Evolutionary conservation across 805 yeast genomes (phyloP).

Genomic region (Candida orba): DNA sequence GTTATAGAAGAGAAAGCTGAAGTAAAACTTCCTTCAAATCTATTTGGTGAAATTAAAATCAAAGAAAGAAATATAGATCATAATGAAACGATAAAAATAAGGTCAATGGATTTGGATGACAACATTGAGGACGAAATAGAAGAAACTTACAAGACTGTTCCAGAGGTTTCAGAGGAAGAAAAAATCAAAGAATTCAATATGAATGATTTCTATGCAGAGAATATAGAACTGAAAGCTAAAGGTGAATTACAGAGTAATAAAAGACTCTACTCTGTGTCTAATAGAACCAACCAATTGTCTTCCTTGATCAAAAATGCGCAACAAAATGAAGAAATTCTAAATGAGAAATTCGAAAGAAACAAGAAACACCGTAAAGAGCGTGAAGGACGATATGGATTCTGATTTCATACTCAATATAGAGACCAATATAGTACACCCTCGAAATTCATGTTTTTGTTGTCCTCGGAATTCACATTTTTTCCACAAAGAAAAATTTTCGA

Average conservation of each 20-base stretch:
- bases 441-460: constrained; percentile 2
- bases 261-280: constrained; percentile 16
- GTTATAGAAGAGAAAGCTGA: not conserved
- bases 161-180: constrained; percentile 2
- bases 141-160: not conserved
- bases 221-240: constrained; percentile 15
- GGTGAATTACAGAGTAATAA: constrained; percentile 20
- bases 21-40: not conserved
- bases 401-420: not conserved
- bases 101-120: constrained; percentile 3
- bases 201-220: constrained; percentile 15
- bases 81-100: not conserved
- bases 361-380: constrained; percentile 19
- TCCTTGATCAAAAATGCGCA: constrained; percentile 23
- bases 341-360: constrained; percentile 19
- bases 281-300: constrained; percentile 21
- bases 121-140: not conserved
- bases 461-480: constrained; percentile 4
- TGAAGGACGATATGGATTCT: constrained; percentile 21
- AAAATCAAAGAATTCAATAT: constrained; percentile 18
- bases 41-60: constrained; percentile 2
- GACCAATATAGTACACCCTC: not conserved
- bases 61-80: not conserved
- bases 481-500: constrained; percentile 7
- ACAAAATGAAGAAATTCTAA: constrained; percentile 17